Base-by-base conservation (phyloP, 2,329 filamentous ascomycete genomes). In the Claviceps sp. region DNA sequence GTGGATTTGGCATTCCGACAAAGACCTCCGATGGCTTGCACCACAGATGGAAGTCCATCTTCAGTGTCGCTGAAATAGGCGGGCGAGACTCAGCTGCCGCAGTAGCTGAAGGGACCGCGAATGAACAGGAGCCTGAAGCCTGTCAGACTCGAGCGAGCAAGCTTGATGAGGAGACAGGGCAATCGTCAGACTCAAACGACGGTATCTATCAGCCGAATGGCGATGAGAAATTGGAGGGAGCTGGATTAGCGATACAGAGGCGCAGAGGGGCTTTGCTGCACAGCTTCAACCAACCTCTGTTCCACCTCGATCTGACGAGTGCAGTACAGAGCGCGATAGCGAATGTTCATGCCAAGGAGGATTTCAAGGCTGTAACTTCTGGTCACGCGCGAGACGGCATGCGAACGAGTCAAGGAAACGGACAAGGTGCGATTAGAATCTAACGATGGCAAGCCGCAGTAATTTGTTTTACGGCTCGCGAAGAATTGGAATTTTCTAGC, bases 241-340 rank as follows among this genome's bases (percentile, higher is more conserved):
- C 46, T 37, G 50, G 43, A 6, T 22, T 42, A 24, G 17, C 53
- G 16, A 57, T 62, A 50, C 55, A 62, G 38, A 70, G 67, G 52
- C 74, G 75, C 61, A 76, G 73, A 58, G 76, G 64, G 30, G 83
- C 85, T 1, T 77, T 87, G 4, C 82, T 97, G 16, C 85, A 90
- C 58, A 87, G 91, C n/a, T 71, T 94, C 56, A 93, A 95, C 67
- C 73, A 87, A 59, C 91, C 93, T 4, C 78, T 96, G 59, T 97
- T 98, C 78, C 93, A 98, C 64, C 80, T 95, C 50, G 93, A 97
- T 65, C 70, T 97, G 50, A 93, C 88, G 4, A 89, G 84, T 61
- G 93, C 93, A 6, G 69, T 97, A 59, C 87, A 96, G 67, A 89
- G 84, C 60, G 91, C 89, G 2, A 80, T 96, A 60, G 81, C 84